These are phyloP conservation scores for Helenozyma rhizophorensis DNA, from an alignment of 805 yeast species.

Conservation along the genomic window DNA sequence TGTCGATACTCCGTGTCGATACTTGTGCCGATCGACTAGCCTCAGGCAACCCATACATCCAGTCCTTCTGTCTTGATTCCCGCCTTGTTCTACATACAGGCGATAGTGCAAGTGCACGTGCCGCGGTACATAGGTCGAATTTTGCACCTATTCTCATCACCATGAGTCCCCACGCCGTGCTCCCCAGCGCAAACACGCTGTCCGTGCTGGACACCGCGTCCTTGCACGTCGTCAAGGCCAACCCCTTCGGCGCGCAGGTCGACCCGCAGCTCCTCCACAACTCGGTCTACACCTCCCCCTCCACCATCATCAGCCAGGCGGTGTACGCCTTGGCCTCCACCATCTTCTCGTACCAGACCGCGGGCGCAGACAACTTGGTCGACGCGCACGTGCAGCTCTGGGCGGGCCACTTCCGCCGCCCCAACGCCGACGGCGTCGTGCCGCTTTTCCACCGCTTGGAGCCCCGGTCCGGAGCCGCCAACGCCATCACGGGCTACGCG, in stretches of 20 bases:
- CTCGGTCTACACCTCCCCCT: slow-evolving; percentile 50
- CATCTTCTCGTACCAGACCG: slow-evolving; percentile 67
- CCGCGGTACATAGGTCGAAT: too few species aligned
- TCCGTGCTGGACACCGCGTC: slow-evolving; percentile 5
- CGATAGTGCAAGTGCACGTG: too few species aligned
- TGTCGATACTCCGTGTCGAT: too few species aligned
- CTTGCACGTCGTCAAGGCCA: slow-evolving; percentile 13
- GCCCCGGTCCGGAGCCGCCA: slow-evolving; percentile 80
- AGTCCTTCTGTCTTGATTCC: too few species aligned
- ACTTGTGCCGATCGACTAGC: too few species aligned
- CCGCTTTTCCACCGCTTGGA: slow-evolving; percentile 63
- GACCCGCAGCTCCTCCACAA: slow-evolving; percentile 51
- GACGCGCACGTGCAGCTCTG: slow-evolving; percentile 60
- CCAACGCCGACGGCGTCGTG: slow-evolving; percentile 51
- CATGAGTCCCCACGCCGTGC: slow-evolving; percentile 11
- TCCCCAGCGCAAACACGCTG: slow-evolving; percentile 4
- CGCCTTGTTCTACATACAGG: too few species aligned
- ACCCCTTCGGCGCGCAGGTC: slow-evolving; percentile 59
- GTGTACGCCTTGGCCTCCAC: slow-evolving; percentile 47
- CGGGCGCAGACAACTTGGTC: slow-evolving; percentile 49
- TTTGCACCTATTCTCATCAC: slow-evolving; percentile 2
- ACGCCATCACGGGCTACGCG: slow-evolving; percentile 68
- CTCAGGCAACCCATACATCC: too few species aligned
- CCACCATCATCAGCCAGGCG: slow-evolving; percentile 50
- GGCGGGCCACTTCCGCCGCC: slow-evolving; percentile 46